Evolutionary conservation across 2,329 filamentous ascomycete genomes (phyloP).

Genomic region (Aspergillus novofumigatus): DNA sequence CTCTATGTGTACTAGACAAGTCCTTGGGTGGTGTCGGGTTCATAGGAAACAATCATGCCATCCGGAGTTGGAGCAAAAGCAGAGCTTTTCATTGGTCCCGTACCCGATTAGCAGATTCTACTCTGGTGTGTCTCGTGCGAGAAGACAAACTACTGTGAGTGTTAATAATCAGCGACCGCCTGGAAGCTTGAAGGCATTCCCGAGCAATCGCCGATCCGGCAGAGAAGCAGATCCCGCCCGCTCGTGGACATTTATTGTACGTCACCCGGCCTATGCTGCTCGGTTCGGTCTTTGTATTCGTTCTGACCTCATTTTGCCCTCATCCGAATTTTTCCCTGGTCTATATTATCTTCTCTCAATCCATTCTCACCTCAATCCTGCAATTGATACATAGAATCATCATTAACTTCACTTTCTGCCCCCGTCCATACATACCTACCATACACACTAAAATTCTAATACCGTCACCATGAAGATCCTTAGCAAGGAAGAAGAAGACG

Average conservation of each 20-base stretch:
- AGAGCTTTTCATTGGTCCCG: neutral
- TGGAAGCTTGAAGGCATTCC: neutral
- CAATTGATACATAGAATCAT: neutral
- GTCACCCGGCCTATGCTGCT: slow-evolving; percentile 22
- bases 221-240: slow-evolving; percentile 22
- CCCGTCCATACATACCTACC: slow-evolving; percentile 1
- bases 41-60: neutral
- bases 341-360: neutral
- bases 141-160: too few relatives aligned
- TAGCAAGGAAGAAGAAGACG: slow-evolving; percentile 85
- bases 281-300: neutral
- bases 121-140: neutral
- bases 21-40: neutral
- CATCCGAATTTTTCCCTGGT: slow-evolving; percentile 4
- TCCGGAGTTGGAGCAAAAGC: neutral
- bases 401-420: neutral
- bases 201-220: slow-evolving; percentile 8
- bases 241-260: slow-evolving; percentile 17
- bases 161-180: neutral
- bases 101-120: neutral
- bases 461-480: slow-evolving; percentile 78
- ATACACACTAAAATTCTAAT: neutral
- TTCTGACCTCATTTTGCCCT: neutral
- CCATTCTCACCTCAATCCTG: neutral
- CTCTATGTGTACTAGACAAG: neutral